Evolutionary conservation across 148 eudicot genomes (phyloP), one percentile per base, ranked within the genome.

Genomic region (Fagopyrum esculentum): DNA sequence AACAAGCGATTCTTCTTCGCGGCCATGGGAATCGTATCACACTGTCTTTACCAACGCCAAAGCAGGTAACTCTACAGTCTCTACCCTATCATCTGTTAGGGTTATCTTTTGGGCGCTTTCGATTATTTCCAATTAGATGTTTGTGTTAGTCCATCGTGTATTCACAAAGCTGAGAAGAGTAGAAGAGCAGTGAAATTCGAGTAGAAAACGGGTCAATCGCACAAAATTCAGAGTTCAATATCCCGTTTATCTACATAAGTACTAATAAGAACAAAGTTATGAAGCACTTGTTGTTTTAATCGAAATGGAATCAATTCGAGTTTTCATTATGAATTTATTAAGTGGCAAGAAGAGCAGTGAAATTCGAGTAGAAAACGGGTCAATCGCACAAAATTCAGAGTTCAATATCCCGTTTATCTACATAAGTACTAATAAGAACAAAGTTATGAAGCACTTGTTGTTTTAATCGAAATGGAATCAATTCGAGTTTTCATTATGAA

Each of bases 1-100:
- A 17, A 80, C 89, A n/a, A 78, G 8, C 68, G 78, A 74, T 48
- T 45, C 82, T 48, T 29, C 82, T 56, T 75, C 83, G 5, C 84
- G 88, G 78, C 99, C 98, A 87, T 96, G 99, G 99, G 87, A 90
- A 46, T 92, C 98, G 15, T 96, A 96, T 73, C 86, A 90, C 75
- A 90, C 98, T 26, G 99, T 80, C 54, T 96, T 77, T 60, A 96
- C 99, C 59, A 90, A 86, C 79, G 98, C 97, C 79, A 96, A 96
- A 90, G 98, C 99, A 79, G 99, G 99, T 96, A 73, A 16, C 9
- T 59, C 51, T 40, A 48, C 48, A 30, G 5, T 44, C 9, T 59
- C 51, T 48, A 48, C 48, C 48, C 9, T 44, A 13, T 72, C 9
- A 4, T 22, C 46, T 71, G 15, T 35, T 71, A 45, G 55, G 52